Percentiles rank a stretch among this genome's conserved stretches.
These are phyloP conservation scores for Camillea tinctor DNA, from an alignment of 2,329 filamentous ascomycete genomes.

Conservation along the genomic window DNA sequence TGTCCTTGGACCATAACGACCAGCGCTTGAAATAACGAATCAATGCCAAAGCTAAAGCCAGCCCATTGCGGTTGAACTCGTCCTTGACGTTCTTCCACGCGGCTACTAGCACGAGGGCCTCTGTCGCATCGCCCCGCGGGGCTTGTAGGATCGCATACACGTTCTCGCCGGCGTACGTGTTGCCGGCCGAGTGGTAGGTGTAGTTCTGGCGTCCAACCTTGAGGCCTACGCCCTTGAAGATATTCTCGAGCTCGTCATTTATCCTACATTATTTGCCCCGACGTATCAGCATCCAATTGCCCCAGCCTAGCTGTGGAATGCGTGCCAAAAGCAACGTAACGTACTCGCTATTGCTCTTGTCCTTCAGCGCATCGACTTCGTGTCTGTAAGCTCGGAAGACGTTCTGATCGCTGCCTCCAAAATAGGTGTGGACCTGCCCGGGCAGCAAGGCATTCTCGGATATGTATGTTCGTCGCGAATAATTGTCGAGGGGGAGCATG, in stretches of 20 bases:
- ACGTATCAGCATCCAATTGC: constrained; percentile 1
- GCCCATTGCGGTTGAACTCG: constrained; percentile 79
- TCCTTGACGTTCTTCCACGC: constrained; percentile 82
- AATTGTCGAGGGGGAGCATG: constrained; percentile 83
- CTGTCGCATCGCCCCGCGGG: constrained; percentile 91
- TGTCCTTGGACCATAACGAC: constrained; percentile 99
- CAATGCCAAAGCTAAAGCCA: constrained; percentile 81
- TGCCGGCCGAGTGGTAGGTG: constrained; percentile 76
- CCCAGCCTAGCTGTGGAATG: not conserved
- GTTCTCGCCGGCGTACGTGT: constrained; percentile 77
- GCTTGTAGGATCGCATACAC: constrained; percentile 92
- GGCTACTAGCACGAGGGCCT: constrained; percentile 90
- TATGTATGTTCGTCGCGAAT: constrained; percentile 91
- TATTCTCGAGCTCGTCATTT: constrained; percentile 70
- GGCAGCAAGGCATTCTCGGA: constrained; percentile 96
- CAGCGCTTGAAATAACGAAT: constrained; percentile 95
- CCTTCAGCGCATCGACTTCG: constrained; percentile 68
- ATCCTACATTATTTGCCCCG: constrained; percentile 39
- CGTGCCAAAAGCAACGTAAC: constrained; percentile 18
- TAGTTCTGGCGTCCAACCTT: constrained; percentile 89
- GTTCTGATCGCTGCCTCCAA: constrained; percentile 93
- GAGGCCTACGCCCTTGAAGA: constrained; percentile 76
- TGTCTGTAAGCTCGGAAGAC: constrained; percentile 87
- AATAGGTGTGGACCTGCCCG: constrained; percentile 97
- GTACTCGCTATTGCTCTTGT: constrained; percentile 53